Conservation (phyloP, 305 asterid genomes). For the Solanum hybrid region DNA sequence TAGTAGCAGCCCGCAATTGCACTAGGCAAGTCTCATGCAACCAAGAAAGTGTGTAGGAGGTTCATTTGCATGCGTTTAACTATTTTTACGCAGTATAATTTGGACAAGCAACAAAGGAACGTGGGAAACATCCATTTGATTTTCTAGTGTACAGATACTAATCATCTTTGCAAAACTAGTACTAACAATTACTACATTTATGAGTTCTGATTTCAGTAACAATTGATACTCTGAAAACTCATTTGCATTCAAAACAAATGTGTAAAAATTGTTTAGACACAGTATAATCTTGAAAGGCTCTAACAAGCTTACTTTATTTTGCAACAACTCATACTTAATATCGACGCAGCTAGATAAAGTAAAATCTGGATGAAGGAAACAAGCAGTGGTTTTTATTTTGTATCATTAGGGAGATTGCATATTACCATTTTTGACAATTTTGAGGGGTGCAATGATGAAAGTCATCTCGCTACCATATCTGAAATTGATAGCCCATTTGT, state of each 20-base stretch:
- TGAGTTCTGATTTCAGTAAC: background rate
- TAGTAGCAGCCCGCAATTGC: no score
- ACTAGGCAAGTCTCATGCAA: no score
- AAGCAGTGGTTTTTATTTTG: background rate
- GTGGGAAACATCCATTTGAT: background rate
- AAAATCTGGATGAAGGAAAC: background rate
- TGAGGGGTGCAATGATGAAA: background rate
- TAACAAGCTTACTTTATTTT: background rate
- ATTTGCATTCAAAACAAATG: background rate
- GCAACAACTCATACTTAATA: background rate
- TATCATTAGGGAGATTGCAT: background rate
- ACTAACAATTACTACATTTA: background rate
- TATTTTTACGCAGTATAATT: no score
- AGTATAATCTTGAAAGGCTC: background rate
- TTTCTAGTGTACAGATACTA: background rate
- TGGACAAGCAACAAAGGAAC: background rate
- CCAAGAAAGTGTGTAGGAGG: no score
- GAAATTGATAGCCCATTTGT: constrained; percentile 14
- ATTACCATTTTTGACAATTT: background rate
- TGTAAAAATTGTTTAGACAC: background rate
- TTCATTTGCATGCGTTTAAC: no score
- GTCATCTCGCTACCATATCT: constrained; percentile 14
- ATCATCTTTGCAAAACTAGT: background rate
- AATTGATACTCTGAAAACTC: background rate
- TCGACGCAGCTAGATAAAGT: background rate